phyloP scores from a whole-genome alignment of 805 yeast species.

The Wickerhamomyces alni region DNA sequence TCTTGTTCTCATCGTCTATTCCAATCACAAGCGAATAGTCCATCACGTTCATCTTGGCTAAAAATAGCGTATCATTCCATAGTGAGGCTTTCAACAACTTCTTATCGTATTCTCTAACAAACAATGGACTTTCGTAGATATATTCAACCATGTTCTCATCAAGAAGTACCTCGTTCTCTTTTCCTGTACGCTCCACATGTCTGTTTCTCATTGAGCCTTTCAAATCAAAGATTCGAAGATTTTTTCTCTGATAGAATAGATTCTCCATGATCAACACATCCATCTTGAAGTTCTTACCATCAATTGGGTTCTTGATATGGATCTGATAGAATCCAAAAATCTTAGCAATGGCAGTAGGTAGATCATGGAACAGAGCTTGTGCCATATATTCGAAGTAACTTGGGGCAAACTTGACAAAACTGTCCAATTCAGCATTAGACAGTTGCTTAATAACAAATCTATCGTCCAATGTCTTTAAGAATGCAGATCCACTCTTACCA shows the following conservation, averaged over 20 bases:
- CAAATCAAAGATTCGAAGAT: slow-evolving; percentile 84
- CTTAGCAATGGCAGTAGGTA: slow-evolving; percentile 92
- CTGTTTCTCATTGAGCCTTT: slow-evolving; percentile 98
- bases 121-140: slow-evolving; percentile 92
- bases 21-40: slow-evolving; percentile 95
- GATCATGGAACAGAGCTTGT: slow-evolving; percentile 88
- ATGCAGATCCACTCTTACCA: slow-evolving; percentile 94
- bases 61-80: slow-evolving; percentile 91
- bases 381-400: slow-evolving; percentile 94
- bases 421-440: slow-evolving; percentile 82
- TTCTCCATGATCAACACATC: slow-evolving; percentile 96
- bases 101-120: slow-evolving; percentile 89
- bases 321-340: slow-evolving; percentile 95
- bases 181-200: slow-evolving; percentile 94
- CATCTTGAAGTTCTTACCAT: slow-evolving; percentile 75
- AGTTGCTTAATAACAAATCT: slow-evolving; percentile 85
- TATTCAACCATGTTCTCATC: slow-evolving; percentile 99
- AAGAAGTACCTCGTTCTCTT: slow-evolving; percentile 85
- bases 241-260: slow-evolving; percentile 75
- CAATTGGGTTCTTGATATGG: slow-evolving; percentile 71
- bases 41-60: slow-evolving; percentile 98
- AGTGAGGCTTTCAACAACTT: slow-evolving; percentile 78
- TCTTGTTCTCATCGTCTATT: slow-evolving; percentile 61
- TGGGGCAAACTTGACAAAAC: slow-evolving; percentile 93
- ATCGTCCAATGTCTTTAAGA: slow-evolving; percentile 86